Evolutionary conservation across 2,329 filamentous ascomycete species (phyloP).

Genomic region (Fusarium pseudonygamai): DNA sequence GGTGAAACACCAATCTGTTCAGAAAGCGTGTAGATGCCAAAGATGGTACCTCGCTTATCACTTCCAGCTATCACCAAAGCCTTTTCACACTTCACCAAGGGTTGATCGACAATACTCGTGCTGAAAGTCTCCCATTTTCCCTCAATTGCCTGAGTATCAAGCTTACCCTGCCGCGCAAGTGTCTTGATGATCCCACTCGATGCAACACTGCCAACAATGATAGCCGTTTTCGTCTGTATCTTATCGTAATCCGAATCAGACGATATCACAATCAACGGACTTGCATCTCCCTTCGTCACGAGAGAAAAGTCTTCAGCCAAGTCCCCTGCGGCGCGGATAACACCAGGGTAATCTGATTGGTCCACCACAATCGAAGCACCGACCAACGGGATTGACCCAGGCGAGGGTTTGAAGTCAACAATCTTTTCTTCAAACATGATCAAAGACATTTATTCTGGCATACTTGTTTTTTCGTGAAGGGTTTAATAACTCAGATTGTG

Average conservation of each 20-base stretch:
- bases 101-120: background rate
- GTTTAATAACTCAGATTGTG: background rate
- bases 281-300: background rate
- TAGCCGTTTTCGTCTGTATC: background rate
- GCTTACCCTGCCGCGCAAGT: background rate
- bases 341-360: constrained; percentile 13
- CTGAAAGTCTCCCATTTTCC: constrained; percentile 29
- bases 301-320: constrained; percentile 20
- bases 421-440: constrained; percentile 26
- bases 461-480: too few relatives aligned
- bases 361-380: constrained; percentile 19
- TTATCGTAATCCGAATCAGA: background rate
- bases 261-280: background rate
- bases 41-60: constrained; percentile 25
- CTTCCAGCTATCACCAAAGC: constrained; percentile 11
- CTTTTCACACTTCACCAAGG: background rate
- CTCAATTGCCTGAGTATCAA: background rate
- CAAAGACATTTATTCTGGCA: too few relatives aligned
- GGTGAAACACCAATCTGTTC: constrained; percentile 32
- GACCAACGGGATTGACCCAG: constrained; percentile 4
- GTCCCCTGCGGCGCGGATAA: constrained; percentile 22
- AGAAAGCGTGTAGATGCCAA: constrained; percentile 22
- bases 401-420: background rate
- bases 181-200: background rate
- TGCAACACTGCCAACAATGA: constrained; percentile 2